Evolutionary conservation across 176 grass and related monocot species (phyloP).

Genomic region (Triticum turgidum): DNA sequence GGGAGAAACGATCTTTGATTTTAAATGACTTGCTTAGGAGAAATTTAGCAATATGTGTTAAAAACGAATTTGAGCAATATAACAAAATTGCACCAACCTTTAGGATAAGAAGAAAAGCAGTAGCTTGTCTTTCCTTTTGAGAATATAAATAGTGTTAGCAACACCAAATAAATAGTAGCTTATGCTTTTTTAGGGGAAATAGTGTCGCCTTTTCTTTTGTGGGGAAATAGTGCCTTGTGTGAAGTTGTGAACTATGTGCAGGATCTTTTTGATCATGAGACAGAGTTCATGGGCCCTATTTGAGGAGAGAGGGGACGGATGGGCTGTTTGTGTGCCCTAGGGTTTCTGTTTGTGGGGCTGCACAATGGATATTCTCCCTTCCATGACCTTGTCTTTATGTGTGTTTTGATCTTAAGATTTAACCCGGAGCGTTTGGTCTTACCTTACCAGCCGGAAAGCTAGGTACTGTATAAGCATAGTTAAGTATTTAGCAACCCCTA

Average conservation of each 20-base stretch:
- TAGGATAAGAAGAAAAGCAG: not conserved
- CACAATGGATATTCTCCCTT: not conserved
- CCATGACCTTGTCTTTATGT: not conserved
- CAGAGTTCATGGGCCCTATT: not conserved
- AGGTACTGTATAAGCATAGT: too few relatives aligned
- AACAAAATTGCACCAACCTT: not conserved
- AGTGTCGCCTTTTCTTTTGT: not conserved
- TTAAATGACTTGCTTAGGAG: not conserved
- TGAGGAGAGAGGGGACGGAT: not conserved
- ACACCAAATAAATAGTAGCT: not conserved
- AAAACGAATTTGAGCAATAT: not conserved
- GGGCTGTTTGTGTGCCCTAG: not conserved
- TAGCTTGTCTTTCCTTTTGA: not conserved
- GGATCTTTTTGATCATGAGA: not conserved
- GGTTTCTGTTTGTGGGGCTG: slow-evolving; percentile 19
- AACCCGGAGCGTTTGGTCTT: too few relatives aligned
- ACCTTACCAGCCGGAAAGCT: too few relatives aligned
- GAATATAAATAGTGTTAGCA: not conserved
- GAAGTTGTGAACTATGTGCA: not conserved
- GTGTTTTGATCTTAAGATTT: too few relatives aligned
- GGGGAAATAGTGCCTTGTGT: not conserved
- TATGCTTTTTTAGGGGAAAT: not conserved
- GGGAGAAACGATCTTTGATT: too few relatives aligned
- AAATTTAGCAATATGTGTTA: not conserved
- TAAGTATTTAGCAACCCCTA: too few relatives aligned